Base-by-base conservation (phyloP, 1,139 yeast species). In the Suhomyces panamericanus region DNA sequence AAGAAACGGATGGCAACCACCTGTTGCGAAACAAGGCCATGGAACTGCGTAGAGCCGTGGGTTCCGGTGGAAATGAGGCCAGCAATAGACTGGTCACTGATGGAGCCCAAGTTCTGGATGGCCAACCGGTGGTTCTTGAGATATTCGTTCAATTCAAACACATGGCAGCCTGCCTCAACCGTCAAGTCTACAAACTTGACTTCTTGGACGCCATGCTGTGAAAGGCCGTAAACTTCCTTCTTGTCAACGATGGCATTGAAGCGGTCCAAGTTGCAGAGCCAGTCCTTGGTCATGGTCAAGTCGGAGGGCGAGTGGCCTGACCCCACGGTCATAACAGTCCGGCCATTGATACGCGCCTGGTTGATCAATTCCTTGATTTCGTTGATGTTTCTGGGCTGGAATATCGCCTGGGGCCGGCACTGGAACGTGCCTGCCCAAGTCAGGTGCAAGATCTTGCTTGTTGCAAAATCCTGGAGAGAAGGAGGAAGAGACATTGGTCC, bases 11-110 rank as follows among this genome's bases (percentile, higher is more conserved):
- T 65, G 46, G 83, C 80, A 3, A 91, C 97, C 49, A 89, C 78
- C 63, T 90, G 96, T 58, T 90, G 93, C 10, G 95, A 82, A 4
- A 93, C 88, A 38, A 91, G 73, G 0, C 98, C 97, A 58, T 93
- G 98, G 63, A 78, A 88, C 42, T 93, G 95, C 8, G 96, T 84
- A 1, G 97, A 87, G 2, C 99, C 99, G 60, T 93, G 99, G 0
- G 98, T 90, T 32, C 98, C 98, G 0, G 99, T 93, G 2, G 96
- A 87, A 41, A 93, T 89, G 52, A 91, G 81, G 5, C 99, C 99
- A 3, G 96, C 99, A 35, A 90, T 74, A 13, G 96, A 87, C 63
- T 93, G 99, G 52, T 90, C 97, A 37, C 95, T 84, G 49, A 93
- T 93, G 2, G 97, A 90, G 1, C 98, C 99, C 60, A 93, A 71